Evolutionary conservation across 2,329 filamentous ascomycete species (phyloP), one percentile per base, ranked within the genome.

Genomic region (Diaporthe sp.): DNA sequence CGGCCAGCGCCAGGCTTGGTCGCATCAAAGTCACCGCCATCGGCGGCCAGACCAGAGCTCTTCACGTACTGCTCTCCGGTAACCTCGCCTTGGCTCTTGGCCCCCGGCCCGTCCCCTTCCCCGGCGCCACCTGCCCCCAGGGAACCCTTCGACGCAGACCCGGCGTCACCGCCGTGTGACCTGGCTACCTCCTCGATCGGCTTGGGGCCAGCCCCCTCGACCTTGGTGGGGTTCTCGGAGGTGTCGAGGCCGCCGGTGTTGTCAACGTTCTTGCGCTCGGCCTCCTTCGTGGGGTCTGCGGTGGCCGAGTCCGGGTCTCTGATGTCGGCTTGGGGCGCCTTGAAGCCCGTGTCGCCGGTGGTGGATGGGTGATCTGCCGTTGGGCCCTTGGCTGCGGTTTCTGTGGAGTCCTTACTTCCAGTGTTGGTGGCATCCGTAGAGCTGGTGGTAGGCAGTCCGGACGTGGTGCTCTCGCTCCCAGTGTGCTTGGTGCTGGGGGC

Each of bases 21-120:
- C 5, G 89, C 91, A 78, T 94, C 92, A 79, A 93, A 93, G 77
- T 93, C 86, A 8, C 92, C 92, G 0, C 92, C 92, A 51, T 94
- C 92, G 22, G 91, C 90, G 44, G 85, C 82, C 37, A 93, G 80
- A 0, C 92, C 92, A 0, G 86, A 87, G 30, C 86, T 88, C 81
- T 88, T 89, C 76, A 92, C 86, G 74, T 88, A 89, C 78, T 89
- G 79, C 80, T 91, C 88, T 9, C 90, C 90, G 0, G 88, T 90
- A 1, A 87, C 88, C 75, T 86, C 83, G 19, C 82, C 81, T 15
- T 80, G 78, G 75, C 82, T 84, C 77, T 83, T 61, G 42, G 76
- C 77, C 27, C 78, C 78, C 2, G 79, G 75, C n/a, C 75, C 77
- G 32, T 80, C 76, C 35, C 79, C 77, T 1, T 76, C 79, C 17